Base-by-base conservation (phyloP, 2,329 filamentous ascomycete species). In the Neonectria neomacrospora region DNA sequence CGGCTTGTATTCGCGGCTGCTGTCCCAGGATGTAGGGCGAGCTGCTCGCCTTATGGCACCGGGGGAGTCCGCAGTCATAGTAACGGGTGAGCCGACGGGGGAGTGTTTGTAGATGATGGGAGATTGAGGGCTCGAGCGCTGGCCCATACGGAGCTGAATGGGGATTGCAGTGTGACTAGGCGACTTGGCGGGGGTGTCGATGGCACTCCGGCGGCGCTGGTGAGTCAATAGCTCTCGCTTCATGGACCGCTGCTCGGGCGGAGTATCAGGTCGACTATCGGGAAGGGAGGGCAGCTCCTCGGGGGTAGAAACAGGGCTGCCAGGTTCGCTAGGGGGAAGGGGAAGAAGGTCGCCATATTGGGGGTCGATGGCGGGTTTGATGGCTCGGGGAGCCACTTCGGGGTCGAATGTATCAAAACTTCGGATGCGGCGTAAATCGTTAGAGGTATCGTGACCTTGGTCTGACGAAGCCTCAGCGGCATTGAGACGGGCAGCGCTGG, bases 1-100 rank as follows among this genome's bases (percentile, higher is more conserved):
- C 0, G 94, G 94, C 69, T 91, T 90, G 72, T 94, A 90, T 74
- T 96, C 93, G 58, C 86, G 86, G 18, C 84, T 85, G 67, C 79
- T 86, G 47, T 89, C 87, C 87, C 87, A 90, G 0, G 86, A 89
- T 12, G 80, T 87, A 12, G 86, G 86, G 5, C 88, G 82, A 22
- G 81, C 72, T 44, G 78, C 74, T 53, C 78, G 76, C 68, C 79
- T 82, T 14, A 76, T 63, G 52, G 62, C 65, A n/a, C 56, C 72
- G 18, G 74, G 64, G 14, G 73, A 67, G 12, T 83, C 80, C 5
- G 74, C 63, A 51, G 75, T 74, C 0, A 73, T 66, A n/a, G 73
- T 67, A 9, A 75, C 67, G 11, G 79, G 74, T 8, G 78, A 77
- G 44, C 67, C 64, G 3, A 75, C 64, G 10, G 83, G 80, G 5